Percentiles rank a stretch among this genome's conserved stretches.
Conservation (phyloP, 2,329 filamentous ascomycete species). For the Cercospora canescens region DNA sequence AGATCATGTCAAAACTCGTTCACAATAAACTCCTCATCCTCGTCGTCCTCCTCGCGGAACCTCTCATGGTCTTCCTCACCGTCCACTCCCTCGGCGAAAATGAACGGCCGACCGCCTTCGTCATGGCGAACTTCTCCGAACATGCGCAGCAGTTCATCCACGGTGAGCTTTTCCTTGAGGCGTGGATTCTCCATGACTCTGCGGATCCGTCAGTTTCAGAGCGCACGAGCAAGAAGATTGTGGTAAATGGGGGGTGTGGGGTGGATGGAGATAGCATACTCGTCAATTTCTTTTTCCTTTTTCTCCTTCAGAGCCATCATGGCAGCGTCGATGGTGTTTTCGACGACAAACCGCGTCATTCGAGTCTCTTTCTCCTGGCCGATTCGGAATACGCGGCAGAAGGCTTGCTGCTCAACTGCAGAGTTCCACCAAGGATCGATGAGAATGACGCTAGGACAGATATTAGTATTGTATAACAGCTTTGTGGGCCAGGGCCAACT, state of each 20-base stretch:
- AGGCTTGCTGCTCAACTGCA: conserved; percentile 42
- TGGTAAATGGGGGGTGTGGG: neutral
- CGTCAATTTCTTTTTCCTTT: conserved; percentile 52
- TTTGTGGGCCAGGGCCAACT: neutral
- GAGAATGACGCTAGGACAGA: conserved; percentile 43
- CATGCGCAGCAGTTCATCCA: conserved; percentile 46
- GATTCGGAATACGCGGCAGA: conserved; percentile 63
- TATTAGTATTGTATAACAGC: neutral
- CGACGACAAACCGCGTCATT: conserved; percentile 59
- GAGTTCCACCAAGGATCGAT: conserved; percentile 61
- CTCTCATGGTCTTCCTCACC: conserved; percentile 8
- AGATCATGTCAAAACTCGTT: conserved; percentile 4
- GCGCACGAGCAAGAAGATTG: neutral
- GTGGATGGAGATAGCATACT: neutral
- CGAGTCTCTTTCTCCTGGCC: conserved; percentile 63
- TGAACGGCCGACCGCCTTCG: conserved; percentile 42
- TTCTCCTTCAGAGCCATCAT: conserved; percentile 56
- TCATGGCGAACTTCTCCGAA: conserved; percentile 47
- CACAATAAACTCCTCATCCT: conserved; percentile 1
- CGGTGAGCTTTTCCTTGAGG: conserved; percentile 34
- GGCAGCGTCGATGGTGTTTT: conserved; percentile 58
- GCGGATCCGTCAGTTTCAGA: conserved; percentile 7
- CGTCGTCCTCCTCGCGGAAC: neutral
- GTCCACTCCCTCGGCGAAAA: conserved; percentile 40
- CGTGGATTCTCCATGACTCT: conserved; percentile 43